Percentiles rank a stretch among this genome's conserved stretches.
Conservation (phyloP, 306 rosid species). For the Cicer judaicum region DNA sequence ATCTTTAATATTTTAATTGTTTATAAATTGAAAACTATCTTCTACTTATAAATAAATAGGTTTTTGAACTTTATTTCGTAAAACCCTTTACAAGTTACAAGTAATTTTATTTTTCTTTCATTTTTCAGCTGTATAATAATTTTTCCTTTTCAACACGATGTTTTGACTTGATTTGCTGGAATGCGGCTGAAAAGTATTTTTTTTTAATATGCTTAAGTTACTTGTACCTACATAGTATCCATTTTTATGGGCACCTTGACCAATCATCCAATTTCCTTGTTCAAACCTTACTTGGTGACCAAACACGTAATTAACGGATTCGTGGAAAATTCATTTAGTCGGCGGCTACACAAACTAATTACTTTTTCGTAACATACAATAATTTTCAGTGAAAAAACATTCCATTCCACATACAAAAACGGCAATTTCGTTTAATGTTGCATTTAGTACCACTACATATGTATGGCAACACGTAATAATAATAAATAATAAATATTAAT, state of each 20-base stretch:
- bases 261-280: background rate
- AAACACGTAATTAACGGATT: conserved; percentile 31
- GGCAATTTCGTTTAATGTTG: conserved; percentile 33
- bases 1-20: no score
- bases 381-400: conserved; percentile 17
- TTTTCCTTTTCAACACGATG: no score
- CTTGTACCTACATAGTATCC: background rate
- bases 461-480: conserved; percentile 11
- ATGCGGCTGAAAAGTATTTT: background rate
- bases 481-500: background rate
- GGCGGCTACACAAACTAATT: conserved; percentile 46
- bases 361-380: conserved; percentile 1
- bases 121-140: no score
- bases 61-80: no score
- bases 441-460: background rate
- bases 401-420: conserved; percentile 37
- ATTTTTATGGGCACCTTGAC: conserved; percentile 15
- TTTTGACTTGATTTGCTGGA: background rate
- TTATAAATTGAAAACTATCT: no score
- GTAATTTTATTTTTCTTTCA: no score
- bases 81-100: no score
- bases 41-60: no score
- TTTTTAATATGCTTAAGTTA: background rate
- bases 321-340: conserved; percentile 24
- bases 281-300: conserved; percentile 6